phyloP scores from a whole-genome alignment of 139 green algal species.

The Micractinium sp. region DNA sequence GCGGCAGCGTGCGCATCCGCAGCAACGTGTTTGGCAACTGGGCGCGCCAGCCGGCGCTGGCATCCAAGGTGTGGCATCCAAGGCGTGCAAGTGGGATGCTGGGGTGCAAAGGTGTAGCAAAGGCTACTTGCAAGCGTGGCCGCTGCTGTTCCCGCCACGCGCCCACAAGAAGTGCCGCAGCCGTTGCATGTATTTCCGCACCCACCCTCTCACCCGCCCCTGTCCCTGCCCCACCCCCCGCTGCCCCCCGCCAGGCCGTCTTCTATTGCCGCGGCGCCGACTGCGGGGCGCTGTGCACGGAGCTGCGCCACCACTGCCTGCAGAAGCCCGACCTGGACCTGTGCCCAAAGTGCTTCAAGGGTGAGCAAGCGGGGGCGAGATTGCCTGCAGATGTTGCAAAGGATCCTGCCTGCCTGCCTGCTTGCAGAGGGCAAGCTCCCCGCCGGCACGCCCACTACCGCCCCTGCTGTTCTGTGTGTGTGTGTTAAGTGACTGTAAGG shows the following conservation, averaged over 20 bases:
- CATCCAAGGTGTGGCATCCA: neutral
- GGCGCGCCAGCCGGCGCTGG: constrained; percentile 8
- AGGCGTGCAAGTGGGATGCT: neutral
- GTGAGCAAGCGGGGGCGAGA: neutral
- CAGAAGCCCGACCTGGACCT: constrained; percentile 78
- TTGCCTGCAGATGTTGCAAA: neutral
- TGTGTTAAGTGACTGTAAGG: too few relatives aligned
- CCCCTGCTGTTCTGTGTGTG: neutral
- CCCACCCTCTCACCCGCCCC: neutral
- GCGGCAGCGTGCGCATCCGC: constrained; percentile 16
- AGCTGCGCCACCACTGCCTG: constrained; percentile 87
- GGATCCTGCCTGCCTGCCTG: too few relatives aligned
- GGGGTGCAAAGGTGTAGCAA: neutral
- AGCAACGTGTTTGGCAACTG: neutral
- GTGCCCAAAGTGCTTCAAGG: constrained; percentile 60
- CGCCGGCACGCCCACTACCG: neutral
- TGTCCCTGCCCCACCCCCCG: neutral
- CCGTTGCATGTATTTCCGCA: neutral
- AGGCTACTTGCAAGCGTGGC: neutral
- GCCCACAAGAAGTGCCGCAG: neutral
- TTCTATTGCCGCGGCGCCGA: constrained; percentile 79
- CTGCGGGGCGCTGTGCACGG: constrained; percentile 80
- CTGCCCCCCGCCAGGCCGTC: constrained; percentile 20
- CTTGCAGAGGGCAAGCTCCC: neutral
- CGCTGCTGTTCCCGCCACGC: too few relatives aligned